These are phyloP conservation scores for Psidium friedrichsthalianum DNA, from an alignment of 345 rosid genomes.

Conservation along the genomic window DNA sequence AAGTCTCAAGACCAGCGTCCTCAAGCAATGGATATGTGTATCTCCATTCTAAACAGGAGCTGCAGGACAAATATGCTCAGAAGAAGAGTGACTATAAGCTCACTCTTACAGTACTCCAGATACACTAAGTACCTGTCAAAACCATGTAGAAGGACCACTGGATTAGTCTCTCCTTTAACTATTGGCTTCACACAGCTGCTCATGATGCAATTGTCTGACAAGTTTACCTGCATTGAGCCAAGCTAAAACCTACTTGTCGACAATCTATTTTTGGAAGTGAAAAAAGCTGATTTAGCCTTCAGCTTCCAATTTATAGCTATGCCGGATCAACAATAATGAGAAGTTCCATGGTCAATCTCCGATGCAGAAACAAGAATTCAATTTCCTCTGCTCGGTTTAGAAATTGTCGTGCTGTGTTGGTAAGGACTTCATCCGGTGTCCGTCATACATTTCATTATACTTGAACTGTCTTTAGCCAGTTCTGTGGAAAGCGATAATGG, in stretches of 20 bases:
- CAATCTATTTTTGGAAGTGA: fast-evolving
- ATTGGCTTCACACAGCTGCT: conserved; percentile 76
- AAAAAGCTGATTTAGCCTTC: neutral
- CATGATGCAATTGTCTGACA: conserved; percentile 41
- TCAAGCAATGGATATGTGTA: conserved; percentile 72
- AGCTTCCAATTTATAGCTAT: neutral
- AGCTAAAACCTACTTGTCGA: neutral
- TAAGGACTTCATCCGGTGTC: neutral
- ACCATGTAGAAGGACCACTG: conserved; percentile 83
- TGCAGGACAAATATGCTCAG: conserved; percentile 6
- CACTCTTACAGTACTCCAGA: neutral
- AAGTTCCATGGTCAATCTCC: neutral
- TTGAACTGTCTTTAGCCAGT: neutral
- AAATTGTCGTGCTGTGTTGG: neutral
- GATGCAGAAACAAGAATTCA: neutral
- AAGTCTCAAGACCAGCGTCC: conserved; percentile 80
- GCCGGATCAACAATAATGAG: neutral
- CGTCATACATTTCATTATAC: neutral
- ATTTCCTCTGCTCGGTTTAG: neutral
- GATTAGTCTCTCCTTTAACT: conserved; percentile 30
- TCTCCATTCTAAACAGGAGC: conserved; percentile 98
- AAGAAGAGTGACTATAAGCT: neutral
- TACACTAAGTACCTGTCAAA: conserved; percentile 59
- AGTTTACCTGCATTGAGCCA: conserved; percentile 37
- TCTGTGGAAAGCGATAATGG: neutral